phyloP scores from a whole-genome alignment of 176 grass and related monocot genomes.

The Cenchrus purpureus region DNA sequence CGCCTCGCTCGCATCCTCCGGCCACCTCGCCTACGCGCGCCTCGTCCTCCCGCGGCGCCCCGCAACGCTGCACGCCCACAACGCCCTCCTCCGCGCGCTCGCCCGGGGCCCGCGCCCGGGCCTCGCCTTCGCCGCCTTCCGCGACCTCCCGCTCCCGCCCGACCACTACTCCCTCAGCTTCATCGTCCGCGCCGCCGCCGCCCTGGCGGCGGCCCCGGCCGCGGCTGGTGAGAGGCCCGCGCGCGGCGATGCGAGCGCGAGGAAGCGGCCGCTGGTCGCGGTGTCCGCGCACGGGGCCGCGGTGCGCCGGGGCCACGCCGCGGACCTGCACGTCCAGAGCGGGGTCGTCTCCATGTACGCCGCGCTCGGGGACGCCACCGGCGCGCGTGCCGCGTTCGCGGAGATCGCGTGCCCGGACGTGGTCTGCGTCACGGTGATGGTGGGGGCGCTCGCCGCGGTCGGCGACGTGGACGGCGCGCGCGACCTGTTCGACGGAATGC shows the following conservation, averaged over 20 bases:
- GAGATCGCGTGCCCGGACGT: slow-evolving; percentile 60
- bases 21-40: slow-evolving; percentile 52
- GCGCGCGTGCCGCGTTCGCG: slow-evolving; percentile 42
- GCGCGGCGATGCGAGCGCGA: neutral
- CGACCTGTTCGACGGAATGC: slow-evolving; percentile 69
- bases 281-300: slow-evolving; percentile 56
- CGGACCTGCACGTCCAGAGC: slow-evolving; percentile 71
- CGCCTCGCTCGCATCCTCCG: slow-evolving; percentile 40
- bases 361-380: slow-evolving; percentile 40
- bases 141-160: slow-evolving; percentile 59
- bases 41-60: slow-evolving; percentile 47
- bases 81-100: slow-evolving; percentile 59
- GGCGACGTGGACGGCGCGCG: slow-evolving; percentile 59
- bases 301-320: slow-evolving; percentile 52
- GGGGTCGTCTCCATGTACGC: slow-evolving; percentile 76
- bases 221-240: neutral
- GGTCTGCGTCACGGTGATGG: slow-evolving; percentile 63
- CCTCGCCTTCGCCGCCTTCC: slow-evolving; percentile 56
- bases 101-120: slow-evolving; percentile 41
- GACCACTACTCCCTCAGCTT: slow-evolving; percentile 68
- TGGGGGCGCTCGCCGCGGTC: slow-evolving; percentile 21
- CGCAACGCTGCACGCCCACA: slow-evolving; percentile 51
- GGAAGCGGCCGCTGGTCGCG: neutral
- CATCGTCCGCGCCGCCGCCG: slow-evolving; percentile 62
- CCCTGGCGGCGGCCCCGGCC: neutral